phyloP scores from a whole-genome alignment of 495 filamentous ascomycete genomes.

The Penicillium daleae region DNA sequence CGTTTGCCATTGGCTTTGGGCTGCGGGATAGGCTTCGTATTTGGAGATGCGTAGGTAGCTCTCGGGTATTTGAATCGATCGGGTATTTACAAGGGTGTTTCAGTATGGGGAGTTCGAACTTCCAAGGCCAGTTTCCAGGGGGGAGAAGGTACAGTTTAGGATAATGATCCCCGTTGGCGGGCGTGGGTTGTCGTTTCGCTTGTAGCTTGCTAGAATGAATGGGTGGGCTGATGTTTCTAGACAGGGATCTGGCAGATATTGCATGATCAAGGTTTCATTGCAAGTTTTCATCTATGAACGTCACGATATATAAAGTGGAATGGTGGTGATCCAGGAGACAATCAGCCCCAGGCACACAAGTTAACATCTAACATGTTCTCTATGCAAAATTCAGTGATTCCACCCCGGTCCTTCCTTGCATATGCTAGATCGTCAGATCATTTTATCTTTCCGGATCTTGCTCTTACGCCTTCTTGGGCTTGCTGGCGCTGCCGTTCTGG shows the following conservation, averaged over 20 bases:
- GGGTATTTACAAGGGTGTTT: slow-evolving; percentile 4
- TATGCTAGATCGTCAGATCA: slow-evolving; percentile 21
- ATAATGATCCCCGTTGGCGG: neutral
- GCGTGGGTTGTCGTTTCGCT: neutral
- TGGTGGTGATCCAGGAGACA: neutral
- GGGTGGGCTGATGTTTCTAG: slow-evolving; percentile 1
- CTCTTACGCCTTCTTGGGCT: slow-evolving; percentile 47
- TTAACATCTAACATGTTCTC: slow-evolving; percentile 3
- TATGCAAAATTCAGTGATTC: slow-evolving; percentile 7
- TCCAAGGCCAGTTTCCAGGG: neutral
- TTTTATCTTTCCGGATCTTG: slow-evolving; percentile 23
- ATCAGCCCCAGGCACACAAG: neutral
- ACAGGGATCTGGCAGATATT: neutral
- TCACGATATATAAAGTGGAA: slow-evolving; percentile 18
- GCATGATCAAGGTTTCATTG: slow-evolving; percentile 15
- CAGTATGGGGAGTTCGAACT: neutral
- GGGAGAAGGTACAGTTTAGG: neutral
- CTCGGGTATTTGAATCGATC: slow-evolving; percentile 8
- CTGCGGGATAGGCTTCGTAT: neutral
- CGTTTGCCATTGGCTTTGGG: slow-evolving; percentile 2
- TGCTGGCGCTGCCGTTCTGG: slow-evolving; percentile 41
- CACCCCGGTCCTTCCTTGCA: slow-evolving; percentile 2
- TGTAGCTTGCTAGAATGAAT: neutral
- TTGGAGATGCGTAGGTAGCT: slow-evolving; percentile 1
- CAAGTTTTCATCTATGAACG: slow-evolving; percentile 24